Conservation (phyloP, 495 filamentous ascomycete genomes). For the Apiosordaria backusii region DNA sequence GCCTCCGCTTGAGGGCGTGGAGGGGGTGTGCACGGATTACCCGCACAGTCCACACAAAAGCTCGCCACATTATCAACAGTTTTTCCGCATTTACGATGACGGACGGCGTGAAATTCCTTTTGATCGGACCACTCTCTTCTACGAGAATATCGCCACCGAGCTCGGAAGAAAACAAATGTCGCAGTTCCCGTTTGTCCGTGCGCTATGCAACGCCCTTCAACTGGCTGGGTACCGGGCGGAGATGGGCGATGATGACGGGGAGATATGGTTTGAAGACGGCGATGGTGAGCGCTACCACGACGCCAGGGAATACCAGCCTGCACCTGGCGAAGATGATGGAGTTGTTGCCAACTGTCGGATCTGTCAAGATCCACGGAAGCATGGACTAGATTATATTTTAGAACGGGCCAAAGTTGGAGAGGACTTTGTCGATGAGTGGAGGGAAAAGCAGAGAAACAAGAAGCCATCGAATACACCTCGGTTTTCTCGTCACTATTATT, state of each 20-base stretch:
- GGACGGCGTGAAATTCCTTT: too few relatives aligned
- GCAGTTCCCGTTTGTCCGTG: conserved; percentile 3
- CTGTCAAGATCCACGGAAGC: conserved; percentile 8
- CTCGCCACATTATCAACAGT: too few relatives aligned
- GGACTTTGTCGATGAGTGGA: conserved; percentile 5
- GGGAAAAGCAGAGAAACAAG: conserved; percentile 2
- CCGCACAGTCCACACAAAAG: too few relatives aligned
- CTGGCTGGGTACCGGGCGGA: conserved; percentile 17
- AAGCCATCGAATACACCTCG: neutral
- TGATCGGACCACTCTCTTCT: neutral
- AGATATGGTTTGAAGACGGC: conserved; percentile 18
- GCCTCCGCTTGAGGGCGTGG: too few relatives aligned
- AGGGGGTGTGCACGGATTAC: too few relatives aligned
- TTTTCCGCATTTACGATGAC: too few relatives aligned
- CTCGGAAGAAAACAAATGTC: conserved; percentile 10
- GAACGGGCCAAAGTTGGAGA: conserved; percentile 4
- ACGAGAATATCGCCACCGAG: conserved; percentile 5
- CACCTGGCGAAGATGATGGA: neutral
- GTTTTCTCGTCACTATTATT: too few relatives aligned
- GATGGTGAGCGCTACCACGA: conserved; percentile 17
- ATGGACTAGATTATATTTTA: conserved; percentile 10
- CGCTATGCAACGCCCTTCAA: conserved; percentile 16
- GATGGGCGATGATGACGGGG: conserved; percentile 12
- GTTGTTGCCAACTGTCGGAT: conserved; percentile 10
- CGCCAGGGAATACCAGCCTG: conserved; percentile 11